These are phyloP conservation scores for Pseudozyma tsukubaensis DNA, from an alignment of 1,284 basidiomycete genomes.

Conservation along the genomic window DNA sequence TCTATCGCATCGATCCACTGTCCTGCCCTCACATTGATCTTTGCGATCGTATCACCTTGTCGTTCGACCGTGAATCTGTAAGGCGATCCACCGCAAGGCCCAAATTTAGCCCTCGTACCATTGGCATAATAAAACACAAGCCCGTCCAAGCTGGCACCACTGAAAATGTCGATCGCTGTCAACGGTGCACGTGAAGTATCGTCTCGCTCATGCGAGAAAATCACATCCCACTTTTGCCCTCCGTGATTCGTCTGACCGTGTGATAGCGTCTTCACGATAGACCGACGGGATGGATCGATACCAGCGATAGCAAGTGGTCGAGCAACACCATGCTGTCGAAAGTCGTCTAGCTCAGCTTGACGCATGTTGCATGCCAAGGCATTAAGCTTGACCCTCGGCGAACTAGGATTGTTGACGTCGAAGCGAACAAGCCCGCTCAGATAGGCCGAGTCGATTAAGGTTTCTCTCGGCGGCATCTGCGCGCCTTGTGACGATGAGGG, in stretches of 20 bases:
- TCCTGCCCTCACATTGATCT: slow-evolving; percentile 35
- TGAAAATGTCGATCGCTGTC: slow-evolving; percentile 25
- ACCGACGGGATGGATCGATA: slow-evolving; percentile 6
- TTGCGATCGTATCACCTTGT: slow-evolving; percentile 17
- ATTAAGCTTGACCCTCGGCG: slow-evolving; percentile 33
- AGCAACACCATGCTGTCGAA: slow-evolving; percentile 18
- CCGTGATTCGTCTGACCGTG: slow-evolving; percentile 18
- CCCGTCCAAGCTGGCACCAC: slow-evolving; percentile 35
- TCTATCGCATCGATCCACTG: slow-evolving; percentile 52
- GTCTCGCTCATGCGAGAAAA: slow-evolving; percentile 20
- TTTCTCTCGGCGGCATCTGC: slow-evolving; percentile 21
- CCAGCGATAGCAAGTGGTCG: slow-evolving; percentile 14
- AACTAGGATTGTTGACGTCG: slow-evolving; percentile 25
- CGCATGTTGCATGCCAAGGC: slow-evolving; percentile 51
- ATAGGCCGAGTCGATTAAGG: slow-evolving; percentile 32
- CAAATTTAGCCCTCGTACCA: slow-evolving; percentile 7
- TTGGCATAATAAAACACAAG: slow-evolving; percentile 20
- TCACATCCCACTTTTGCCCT: slow-evolving; percentile 19
- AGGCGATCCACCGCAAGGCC: slow-evolving; percentile 26
- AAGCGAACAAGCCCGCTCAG: slow-evolving; percentile 36
- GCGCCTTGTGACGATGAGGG: not conserved
- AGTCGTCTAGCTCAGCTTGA: slow-evolving; percentile 36
- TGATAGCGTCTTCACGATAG: slow-evolving; percentile 18
- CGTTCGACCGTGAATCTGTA: slow-evolving; percentile 15
- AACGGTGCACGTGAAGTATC: slow-evolving; percentile 3